Percentiles rank a stretch among this genome's conserved stretches.
Evolutionary conservation across 345 rosid species (phyloP).

Genomic region (Linum tenue): DNA sequence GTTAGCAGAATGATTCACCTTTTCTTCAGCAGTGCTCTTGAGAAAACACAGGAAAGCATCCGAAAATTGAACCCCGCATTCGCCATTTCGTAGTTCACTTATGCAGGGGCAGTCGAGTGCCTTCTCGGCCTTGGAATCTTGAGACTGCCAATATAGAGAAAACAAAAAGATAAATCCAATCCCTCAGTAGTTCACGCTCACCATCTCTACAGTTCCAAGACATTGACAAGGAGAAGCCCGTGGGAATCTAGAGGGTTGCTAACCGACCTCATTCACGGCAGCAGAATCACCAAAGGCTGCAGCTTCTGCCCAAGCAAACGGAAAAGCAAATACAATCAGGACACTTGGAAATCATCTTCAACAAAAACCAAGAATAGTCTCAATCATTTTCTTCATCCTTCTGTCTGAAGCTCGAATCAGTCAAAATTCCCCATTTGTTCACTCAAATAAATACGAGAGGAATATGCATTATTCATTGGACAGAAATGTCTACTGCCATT

Average conservation of each 20-base stretch:
- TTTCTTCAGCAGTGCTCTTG: constrained; percentile 73
- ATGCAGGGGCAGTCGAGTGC: constrained; percentile 90
- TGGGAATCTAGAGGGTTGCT: not conserved
- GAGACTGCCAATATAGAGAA: constrained; percentile 30
- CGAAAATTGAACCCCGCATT: constrained; percentile 71
- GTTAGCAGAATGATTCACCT: constrained; percentile 31
- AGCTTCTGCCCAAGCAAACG: not conserved
- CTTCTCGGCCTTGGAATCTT: constrained; percentile 67
- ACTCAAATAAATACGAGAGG: too few relatives aligned
- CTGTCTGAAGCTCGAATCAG: too few relatives aligned
- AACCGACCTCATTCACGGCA: not conserved
- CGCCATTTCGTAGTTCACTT: constrained; percentile 62
- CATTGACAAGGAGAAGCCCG: too few relatives aligned
- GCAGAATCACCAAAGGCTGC: not conserved
- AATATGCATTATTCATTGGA: too few relatives aligned
- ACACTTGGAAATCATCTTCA: not conserved
- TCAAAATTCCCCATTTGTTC: too few relatives aligned
- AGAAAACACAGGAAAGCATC: constrained; percentile 81
- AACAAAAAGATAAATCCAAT: constrained; percentile 16
- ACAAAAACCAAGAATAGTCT: not conserved
- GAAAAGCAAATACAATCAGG: not conserved
- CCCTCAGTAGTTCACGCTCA: constrained; percentile 6
- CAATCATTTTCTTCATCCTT: not conserved
- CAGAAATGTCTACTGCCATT: too few relatives aligned
- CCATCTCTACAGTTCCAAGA: not conserved